Evolutionary conservation across 176 grass and related monocot genomes (phyloP).

Genomic region (Oryza brachyantha): DNA sequence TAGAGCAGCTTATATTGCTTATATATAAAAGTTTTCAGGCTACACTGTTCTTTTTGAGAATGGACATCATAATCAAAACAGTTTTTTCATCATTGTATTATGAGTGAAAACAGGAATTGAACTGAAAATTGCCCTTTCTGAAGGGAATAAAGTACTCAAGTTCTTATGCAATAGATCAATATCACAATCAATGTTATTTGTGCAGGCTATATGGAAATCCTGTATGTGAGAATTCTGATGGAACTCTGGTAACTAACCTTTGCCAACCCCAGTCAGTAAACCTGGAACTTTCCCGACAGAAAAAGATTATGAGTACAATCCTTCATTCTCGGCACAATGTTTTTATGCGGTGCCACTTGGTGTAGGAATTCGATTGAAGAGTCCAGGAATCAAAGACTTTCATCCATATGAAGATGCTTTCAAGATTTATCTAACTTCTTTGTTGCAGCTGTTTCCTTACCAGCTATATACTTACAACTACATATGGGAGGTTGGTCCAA

Average conservation of each 20-base stretch:
- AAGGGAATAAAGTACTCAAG: background rate
- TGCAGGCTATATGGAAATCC: constrained; percentile 84
- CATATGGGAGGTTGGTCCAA: constrained; percentile 76
- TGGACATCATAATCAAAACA: background rate
- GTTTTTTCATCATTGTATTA: background rate
- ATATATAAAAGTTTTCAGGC: background rate
- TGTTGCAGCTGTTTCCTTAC: constrained; percentile 47
- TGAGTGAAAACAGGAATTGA: background rate
- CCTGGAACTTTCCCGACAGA: constrained; percentile 40
- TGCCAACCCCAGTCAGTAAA: constrained; percentile 44
- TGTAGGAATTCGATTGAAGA: constrained; percentile 84
- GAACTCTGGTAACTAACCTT: constrained; percentile 27
- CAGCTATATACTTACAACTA: constrained; percentile 64
- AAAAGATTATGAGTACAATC: constrained; percentile 62
- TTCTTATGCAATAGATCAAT: constrained; percentile 10
- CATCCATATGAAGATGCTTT: constrained; percentile 62
- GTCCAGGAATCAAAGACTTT: constrained; percentile 82
- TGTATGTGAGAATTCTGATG: constrained; percentile 48
- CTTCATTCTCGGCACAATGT: constrained; percentile 51
- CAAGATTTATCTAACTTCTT: constrained; percentile 38
- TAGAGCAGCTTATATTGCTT: background rate
- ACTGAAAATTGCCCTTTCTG: background rate
- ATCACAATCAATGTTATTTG: constrained; percentile 28
- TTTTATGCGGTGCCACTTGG: constrained; percentile 64
- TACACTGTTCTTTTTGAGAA: background rate